A percentile compares a stretch with the other conserved stretches of the same genome.
Evolutionary conservation across 2,329 filamentous ascomycete genomes (phyloP).

Genomic region (Fusarium sp.): DNA sequence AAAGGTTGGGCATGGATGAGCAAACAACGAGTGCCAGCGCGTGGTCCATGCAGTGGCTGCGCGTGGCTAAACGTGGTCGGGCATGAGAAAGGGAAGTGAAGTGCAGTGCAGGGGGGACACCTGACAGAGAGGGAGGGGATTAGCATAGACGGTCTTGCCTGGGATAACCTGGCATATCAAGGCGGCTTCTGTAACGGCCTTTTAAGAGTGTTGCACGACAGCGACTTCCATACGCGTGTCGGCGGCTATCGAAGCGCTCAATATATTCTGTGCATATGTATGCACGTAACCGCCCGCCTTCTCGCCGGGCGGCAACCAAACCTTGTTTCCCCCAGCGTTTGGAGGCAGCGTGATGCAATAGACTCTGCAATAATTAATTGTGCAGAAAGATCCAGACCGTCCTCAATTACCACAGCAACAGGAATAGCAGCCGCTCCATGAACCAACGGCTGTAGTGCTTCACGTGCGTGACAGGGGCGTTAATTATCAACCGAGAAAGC

Average conservation of each 20-base stretch:
- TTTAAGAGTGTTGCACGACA: constrained; percentile 10
- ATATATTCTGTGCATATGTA: constrained; percentile 15
- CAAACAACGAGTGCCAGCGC: constrained; percentile 5
- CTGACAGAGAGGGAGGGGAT: neutral
- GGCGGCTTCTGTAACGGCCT: neutral
- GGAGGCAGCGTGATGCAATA: neutral
- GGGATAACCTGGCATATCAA: constrained; percentile 13
- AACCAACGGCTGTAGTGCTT: constrained; percentile 29
- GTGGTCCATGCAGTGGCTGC: constrained; percentile 33
- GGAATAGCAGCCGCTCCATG: constrained; percentile 18
- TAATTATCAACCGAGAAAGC: neutral
- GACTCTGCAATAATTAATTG: neutral
- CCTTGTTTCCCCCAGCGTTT: constrained; percentile 1
- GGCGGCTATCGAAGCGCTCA: constrained; percentile 39
- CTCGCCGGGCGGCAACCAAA: neutral
- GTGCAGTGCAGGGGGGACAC: constrained; percentile 7
- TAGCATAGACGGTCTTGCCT: constrained; percentile 5
- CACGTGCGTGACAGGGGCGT: constrained; percentile 23
- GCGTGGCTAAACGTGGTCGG: constrained; percentile 24
- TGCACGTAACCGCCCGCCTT: constrained; percentile 22
- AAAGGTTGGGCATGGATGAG: neutral
- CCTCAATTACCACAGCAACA: constrained; percentile 9
- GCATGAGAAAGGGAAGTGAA: constrained; percentile 14
- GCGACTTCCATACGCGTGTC: constrained; percentile 9
- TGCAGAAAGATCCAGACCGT: too few species aligned